A percentile compares a stretch with the other conserved stretches of the same genome.
Conservation (phyloP, 345 rosid species). For the Eucalyptus albens region DNA sequence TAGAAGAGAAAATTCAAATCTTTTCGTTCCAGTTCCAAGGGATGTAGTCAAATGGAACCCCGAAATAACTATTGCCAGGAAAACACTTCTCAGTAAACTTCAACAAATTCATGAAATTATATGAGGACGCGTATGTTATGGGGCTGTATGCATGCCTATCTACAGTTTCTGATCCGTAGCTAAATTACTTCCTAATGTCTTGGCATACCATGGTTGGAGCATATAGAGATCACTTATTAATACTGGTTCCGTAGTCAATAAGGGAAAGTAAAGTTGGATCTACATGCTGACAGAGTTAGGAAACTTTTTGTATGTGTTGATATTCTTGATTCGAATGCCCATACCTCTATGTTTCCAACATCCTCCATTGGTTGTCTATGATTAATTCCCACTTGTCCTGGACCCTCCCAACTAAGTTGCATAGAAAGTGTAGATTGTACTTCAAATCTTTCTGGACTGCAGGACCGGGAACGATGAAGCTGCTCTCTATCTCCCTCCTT, state of each 20-base stretch:
- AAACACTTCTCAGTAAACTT: background rate
- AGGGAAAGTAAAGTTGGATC: background rate
- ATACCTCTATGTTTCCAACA: constrained; percentile 55
- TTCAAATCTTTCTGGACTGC: constrained; percentile 33
- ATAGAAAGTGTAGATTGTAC: constrained; percentile 30
- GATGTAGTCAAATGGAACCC: background rate
- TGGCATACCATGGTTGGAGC: background rate
- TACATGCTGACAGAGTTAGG: background rate
- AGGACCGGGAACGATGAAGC: constrained; percentile 14
- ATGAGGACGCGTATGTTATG: background rate
- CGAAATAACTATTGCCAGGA: background rate
- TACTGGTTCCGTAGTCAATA: background rate
- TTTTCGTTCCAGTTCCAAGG: background rate
- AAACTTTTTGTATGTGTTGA: background rate
- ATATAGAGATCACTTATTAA: background rate
- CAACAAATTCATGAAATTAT: background rate
- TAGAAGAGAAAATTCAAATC: background rate
- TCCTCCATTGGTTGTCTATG: constrained; percentile 38
- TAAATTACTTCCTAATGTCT: background rate
- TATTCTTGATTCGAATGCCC: background rate
- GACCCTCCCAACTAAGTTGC: constrained; percentile 24
- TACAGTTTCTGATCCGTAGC: background rate
- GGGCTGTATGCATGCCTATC: background rate
- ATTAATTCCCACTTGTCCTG: constrained; percentile 16
- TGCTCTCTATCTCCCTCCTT: constrained; percentile 39